Evolutionary conservation across 257 asterid species (phyloP), one percentile per base, ranked within the genome.

Genomic region (Ligustrum vulgare): DNA sequence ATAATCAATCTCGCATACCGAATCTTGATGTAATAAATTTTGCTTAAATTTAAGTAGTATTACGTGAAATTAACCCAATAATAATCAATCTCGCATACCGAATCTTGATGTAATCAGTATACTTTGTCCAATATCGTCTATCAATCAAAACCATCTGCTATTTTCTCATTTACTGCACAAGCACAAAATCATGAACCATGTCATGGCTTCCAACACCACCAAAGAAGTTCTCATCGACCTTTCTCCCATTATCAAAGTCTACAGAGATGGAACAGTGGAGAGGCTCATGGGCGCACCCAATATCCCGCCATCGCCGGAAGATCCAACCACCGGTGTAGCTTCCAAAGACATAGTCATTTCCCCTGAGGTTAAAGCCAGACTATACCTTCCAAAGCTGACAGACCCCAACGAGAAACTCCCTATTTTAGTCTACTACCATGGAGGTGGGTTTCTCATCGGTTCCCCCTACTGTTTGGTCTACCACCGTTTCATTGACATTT

Each of bases 391-490:
- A 0, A 79, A 79, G 13, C 39, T 15, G 74, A 11, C 45, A 63
- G 32, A 22, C 1, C 8, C 77, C 9, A 7, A 62, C 10, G 45
- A 49, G 12, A 84, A 79, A 8, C 75, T 80, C 32, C 87, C 91
- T 5, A 35, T 87, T 25, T 4, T 87, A 12, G 66, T 84, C 37
- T 80, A 69, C 67, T 73, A 66, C 78, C 91, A 82, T 70, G 84
- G 84, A 67, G 86, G 89, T 11, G 89, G 83, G 0, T 82, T 86
- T 74, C 18, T 75, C 77, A 0, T 86, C 66, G 84, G 32, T 10
- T 82, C 84, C 79, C 79, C 86, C 20, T 80, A 60, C 74, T 58
- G 72, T 15, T 37, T n/a, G 58, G 0, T 37, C 16, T 20, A 3
- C 74, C 79, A 71, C 22, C 74, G 18, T 67, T 67, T 32, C 73